Conservation (phyloP, 371 early-diverging fungal genomes). For the Synchytrium microbalum region DNA sequence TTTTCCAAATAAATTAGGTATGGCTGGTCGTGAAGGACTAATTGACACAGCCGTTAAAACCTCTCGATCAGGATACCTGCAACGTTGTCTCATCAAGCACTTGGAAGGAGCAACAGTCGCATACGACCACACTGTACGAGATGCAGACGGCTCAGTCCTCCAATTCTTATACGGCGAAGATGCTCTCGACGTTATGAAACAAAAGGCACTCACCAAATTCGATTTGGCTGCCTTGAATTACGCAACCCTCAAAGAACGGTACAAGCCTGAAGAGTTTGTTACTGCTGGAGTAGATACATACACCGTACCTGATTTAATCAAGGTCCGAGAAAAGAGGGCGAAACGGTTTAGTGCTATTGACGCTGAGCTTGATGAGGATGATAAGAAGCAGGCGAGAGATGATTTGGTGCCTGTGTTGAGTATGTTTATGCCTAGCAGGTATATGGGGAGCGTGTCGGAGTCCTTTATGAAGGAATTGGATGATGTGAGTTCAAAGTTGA, state of each 20-base stretch:
- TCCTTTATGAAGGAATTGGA: slow-evolving; percentile 61
- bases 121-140: slow-evolving; percentile 97
- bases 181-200: slow-evolving; percentile 95
- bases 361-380: slow-evolving; percentile 7
- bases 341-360: slow-evolving; percentile 40
- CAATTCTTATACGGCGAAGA: slow-evolving; percentile 99
- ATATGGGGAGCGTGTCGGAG: slow-evolving; percentile 88
- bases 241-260: slow-evolving; percentile 68
- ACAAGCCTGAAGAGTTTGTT: slow-evolving; percentile 65
- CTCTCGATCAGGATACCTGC: slow-evolving; percentile 98
- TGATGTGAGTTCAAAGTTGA: slow-evolving; percentile 13
- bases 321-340: slow-evolving; percentile 58
- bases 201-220: slow-evolving; percentile 82
- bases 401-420: slow-evolving; percentile 63
- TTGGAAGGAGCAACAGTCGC: slow-evolving; percentile 94
- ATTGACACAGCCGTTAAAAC: slow-evolving; percentile 99
- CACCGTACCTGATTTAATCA: slow-evolving; percentile 63
- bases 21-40: slow-evolving; percentile 99
- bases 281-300: slow-evolving; percentile 57
- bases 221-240: slow-evolving; percentile 92
- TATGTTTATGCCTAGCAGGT: slow-evolving; percentile 68
- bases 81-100: slow-evolving; percentile 99
- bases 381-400: background rate
- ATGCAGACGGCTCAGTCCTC: slow-evolving; percentile 87
- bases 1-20: slow-evolving; percentile 89